Evolutionary conservation across 176 grass and related monocot species (phyloP).

Genomic region (Pontederia crassipes): DNA sequence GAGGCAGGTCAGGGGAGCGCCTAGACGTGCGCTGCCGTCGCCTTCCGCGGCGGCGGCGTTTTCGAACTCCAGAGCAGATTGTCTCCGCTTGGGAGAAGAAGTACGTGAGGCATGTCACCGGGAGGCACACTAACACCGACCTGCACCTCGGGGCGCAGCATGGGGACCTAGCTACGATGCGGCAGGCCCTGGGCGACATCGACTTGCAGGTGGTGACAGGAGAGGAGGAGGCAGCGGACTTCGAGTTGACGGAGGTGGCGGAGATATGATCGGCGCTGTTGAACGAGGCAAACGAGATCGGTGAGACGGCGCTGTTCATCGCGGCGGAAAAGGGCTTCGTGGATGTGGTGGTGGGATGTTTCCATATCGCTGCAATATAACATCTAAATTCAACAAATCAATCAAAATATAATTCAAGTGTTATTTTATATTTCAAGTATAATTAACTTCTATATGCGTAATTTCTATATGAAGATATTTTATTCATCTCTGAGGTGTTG

Average conservation of each 20-base stretch:
- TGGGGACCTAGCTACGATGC: constrained; percentile 60
- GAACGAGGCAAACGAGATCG: constrained; percentile 67
- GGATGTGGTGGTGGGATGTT: constrained; percentile 67
- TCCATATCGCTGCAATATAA: constrained; percentile 32
- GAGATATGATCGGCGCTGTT: constrained; percentile 74
- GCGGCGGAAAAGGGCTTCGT: constrained; percentile 59
- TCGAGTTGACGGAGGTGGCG: constrained; percentile 48
- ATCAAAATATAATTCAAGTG: too few relatives aligned
- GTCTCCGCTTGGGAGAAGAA: constrained; percentile 74
- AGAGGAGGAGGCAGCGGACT: constrained; percentile 41
- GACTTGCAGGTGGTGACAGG: constrained; percentile 52
- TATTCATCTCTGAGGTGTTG: too few relatives aligned
- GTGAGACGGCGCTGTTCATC: constrained; percentile 63
- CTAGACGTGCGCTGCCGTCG: not conserved
- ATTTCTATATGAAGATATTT: too few relatives aligned
- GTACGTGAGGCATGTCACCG: constrained; percentile 89
- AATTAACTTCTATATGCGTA: too few relatives aligned
- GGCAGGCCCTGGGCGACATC: constrained; percentile 60
- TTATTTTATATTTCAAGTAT: too few relatives aligned
- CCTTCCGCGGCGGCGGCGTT: constrained; percentile 23
- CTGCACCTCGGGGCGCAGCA: constrained; percentile 81
- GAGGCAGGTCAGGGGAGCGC: constrained; percentile 19
- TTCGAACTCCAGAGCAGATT: constrained; percentile 73
- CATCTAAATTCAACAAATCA: too few relatives aligned
- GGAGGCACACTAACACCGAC: constrained; percentile 76